Evolutionary conservation across 805 yeast species (phyloP), one percentile per base, ranked within the genome.

Genomic region (Candida xyloterini): DNA sequence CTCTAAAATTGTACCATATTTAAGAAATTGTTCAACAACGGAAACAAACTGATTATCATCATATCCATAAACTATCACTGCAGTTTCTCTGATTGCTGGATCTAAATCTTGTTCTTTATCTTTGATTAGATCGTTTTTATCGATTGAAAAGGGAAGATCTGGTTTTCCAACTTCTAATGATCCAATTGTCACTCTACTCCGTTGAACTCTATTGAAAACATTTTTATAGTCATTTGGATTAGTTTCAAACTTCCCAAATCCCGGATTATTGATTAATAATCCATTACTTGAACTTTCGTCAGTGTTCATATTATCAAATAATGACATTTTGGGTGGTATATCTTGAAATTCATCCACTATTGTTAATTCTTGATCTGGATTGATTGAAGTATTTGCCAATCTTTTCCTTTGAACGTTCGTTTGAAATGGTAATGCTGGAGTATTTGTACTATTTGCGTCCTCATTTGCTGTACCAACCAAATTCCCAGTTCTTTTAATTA

Each of bases 1-100:
- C 50, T 89, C 96, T 40, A 87, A 59, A 28, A 91, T 79, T 20
- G 70, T 71, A 15, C 98, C 98, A 60, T 82, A 87, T 52, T 82
- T 83, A 16, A 79, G 70, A 54, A 89, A 91, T 59, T 79, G 85
- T 37, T 76, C 75, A 27, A 91, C 71, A 2, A 91, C 76, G 25
- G 72, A 71, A 23, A 72, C 73, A 7, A 95, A 78, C 48, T 81
- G 71, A 2, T 78, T 70, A 53, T 89, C 95, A 1, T 95, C 88
- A 59, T 87, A 91, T 1, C 98, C 98, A 63, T 84, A 88, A 3
- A 91, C 87, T 21, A 90, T 64, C 1, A 91, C 84, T 0, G 95
- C 84, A 33, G 78, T 70, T 40, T 79, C 88, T 24, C 61, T 30
- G 2, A 46, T 34, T 14, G 35, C 35, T 7, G 23, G 20, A 50